A percentile compares a stretch with the other conserved stretches of the same genome.
These are phyloP conservation scores for Euphrasia confusa DNA, from an alignment of 257 asterid genomes.

Conservation along the genomic window DNA sequence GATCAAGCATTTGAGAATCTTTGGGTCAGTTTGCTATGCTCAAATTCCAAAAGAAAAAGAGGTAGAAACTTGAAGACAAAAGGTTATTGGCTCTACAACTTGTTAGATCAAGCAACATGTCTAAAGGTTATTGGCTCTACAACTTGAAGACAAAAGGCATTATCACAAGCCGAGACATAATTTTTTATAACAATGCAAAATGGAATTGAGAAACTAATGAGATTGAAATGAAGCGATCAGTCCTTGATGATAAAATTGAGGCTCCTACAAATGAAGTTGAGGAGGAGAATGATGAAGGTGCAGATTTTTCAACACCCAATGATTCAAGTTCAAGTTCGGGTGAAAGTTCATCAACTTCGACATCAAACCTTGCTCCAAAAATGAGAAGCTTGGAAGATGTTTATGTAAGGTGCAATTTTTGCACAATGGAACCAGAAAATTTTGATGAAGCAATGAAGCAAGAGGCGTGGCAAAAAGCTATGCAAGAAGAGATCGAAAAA, in stretches of 20 bases:
- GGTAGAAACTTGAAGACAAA: background rate
- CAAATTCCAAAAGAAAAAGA: background rate
- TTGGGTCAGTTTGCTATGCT: background rate
- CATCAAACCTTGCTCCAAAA: background rate
- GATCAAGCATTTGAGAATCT: background rate
- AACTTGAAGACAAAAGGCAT: background rate
- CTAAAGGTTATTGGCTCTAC: background rate
- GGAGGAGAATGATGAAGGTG: background rate
- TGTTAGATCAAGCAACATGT: no score
- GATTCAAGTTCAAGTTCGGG: background rate
- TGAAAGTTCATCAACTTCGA: background rate
- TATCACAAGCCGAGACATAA: background rate
- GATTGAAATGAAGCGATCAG: background rate
- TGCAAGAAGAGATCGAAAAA: background rate
- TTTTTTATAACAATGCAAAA: background rate
- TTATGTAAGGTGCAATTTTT: background rate
- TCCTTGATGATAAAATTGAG: background rate
- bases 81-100: background rate
- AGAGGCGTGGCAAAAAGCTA: background rate
- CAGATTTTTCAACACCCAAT: background rate
- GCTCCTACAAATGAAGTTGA: background rate
- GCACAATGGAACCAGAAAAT: background rate
- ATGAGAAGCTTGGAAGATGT: background rate
- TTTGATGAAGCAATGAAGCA: background rate
- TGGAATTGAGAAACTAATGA: slow-evolving; percentile 1